Evolutionary conservation across 768 basidiomycete species (phyloP).

Genomic region (Leccinum longicurvipes): DNA sequence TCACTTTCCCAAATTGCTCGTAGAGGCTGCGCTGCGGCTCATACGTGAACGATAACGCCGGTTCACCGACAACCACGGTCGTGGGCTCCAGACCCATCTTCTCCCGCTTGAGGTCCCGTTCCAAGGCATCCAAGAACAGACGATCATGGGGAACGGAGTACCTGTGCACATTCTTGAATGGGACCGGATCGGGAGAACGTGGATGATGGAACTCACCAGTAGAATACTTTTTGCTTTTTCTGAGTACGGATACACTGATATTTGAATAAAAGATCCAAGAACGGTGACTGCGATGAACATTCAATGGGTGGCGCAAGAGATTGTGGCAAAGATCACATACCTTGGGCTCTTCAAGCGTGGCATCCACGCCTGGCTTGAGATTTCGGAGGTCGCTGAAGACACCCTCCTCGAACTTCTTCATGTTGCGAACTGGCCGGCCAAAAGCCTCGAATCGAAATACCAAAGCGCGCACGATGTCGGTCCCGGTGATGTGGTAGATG

Average conservation of each 20-base stretch:
- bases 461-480: constrained; percentile 92
- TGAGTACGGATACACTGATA: constrained; percentile 96
- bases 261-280: constrained; percentile 92
- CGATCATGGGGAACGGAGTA: constrained; percentile 97
- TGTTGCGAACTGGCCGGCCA: constrained; percentile 83
- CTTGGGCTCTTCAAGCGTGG: constrained; percentile 95
- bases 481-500: constrained; percentile 92
- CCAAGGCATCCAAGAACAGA: constrained; percentile 93
- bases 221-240: constrained; percentile 99
- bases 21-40: constrained; percentile 82
- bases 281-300: constrained; percentile 61
- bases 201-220: constrained; percentile 59
- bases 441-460: constrained; percentile 95
- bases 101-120: constrained; percentile 93
- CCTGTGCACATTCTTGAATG: constrained; percentile 41
- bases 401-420: constrained; percentile 98
- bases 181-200: not conserved
- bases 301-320: not conserved
- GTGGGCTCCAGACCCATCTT: constrained; percentile 88
- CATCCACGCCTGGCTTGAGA: constrained; percentile 89
- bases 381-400: constrained; percentile 93
- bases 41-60: constrained; percentile 84
- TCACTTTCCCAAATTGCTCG: constrained; percentile 73
- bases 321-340: constrained; percentile 38
- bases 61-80: constrained; percentile 72